Base-by-base conservation (phyloP, 2,329 filamentous ascomycete species). In the Colletotrichum sansevieriae region DNA sequence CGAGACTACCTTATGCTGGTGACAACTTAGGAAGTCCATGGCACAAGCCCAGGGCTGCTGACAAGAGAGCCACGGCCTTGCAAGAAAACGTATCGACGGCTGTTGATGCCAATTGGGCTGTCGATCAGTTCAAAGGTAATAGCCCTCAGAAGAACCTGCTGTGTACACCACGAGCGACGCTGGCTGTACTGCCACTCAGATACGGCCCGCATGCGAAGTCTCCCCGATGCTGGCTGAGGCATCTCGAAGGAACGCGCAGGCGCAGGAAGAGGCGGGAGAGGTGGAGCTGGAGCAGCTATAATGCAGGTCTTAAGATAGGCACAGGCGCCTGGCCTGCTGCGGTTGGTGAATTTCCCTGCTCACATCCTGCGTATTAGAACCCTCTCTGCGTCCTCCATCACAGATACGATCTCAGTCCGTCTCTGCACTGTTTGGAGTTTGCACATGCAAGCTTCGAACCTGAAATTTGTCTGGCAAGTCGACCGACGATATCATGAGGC, bases 321-420 rank as follows among this genome's bases (percentile, higher is more conserved):
- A 63, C 59, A 57, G 64, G 51, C 64, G 55, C 35, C 15, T 3
- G 4, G 47, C 43, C 15, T 57, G 49, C 49, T 43, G 41, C 51
- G 29, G 41, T 18, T 41, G 52, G 35, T 61, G 61, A 20, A 46
- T 29, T 65, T 65, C 44, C 33, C 61, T 65, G 59, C 35, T 18
- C 44, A 33, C 15, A 18, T 29, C n/a, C n/a, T 43, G 46, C 12
- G n/a, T 22, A 33, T 15, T 29, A 33, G 13, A 51, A 22, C 15
- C 51, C 39, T 58, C 61, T 37, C 15, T 47, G 51, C 61, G 29
- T 58, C 61, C 35, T 49, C 61, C 35, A 47, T 18, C 43, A 20
- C 22, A 51, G 43, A 35, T 51, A 60, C 46, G 59, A 63, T 47
- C 29, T n/a, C 20, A 11, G n/a, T 18, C 47, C 54, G 58, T 46